A percentile compares a stretch with the other conserved stretches of the same genome.
Evolutionary conservation across 495 filamentous ascomycete genomes (phyloP).

Genomic region (Ramalina intermedia): DNA sequence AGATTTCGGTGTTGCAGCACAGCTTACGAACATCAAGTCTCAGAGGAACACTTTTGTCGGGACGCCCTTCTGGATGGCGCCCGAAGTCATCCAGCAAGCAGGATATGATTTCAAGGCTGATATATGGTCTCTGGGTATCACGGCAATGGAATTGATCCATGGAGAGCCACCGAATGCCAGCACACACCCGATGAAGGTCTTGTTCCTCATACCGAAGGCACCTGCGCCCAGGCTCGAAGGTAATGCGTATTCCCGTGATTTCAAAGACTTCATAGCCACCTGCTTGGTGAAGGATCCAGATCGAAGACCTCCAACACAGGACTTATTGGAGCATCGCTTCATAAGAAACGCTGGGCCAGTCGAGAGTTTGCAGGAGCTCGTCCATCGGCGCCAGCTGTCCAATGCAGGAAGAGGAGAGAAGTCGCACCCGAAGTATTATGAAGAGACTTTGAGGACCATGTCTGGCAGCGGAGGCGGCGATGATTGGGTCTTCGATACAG

Average conservation of each 20-base stretch:
- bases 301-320: constrained; percentile 67
- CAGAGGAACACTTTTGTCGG: constrained; percentile 98
- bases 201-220: constrained; percentile 94
- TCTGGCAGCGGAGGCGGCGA: constrained; percentile 56
- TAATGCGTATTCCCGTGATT: constrained; percentile 66
- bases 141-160: constrained; percentile 82
- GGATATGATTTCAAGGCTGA: constrained; percentile 97
- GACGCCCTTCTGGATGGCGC: constrained; percentile 99
- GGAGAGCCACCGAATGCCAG: constrained; percentile 87
- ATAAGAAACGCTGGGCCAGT: constrained; percentile 73
- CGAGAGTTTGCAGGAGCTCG: constrained; percentile 72
- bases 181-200: constrained; percentile 93
- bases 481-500: constrained; percentile 96
- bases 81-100: constrained; percentile 92
- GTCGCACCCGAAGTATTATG: constrained; percentile 64
- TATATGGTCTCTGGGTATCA: constrained; percentile 95
- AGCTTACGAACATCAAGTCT: constrained; percentile 94
- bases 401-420: constrained; percentile 49
- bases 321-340: constrained; percentile 82
- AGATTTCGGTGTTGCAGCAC: constrained; percentile 94
- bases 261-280: constrained; percentile 83
- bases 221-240: constrained; percentile 77
- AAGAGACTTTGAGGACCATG: constrained; percentile 74
- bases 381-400: constrained; percentile 68
- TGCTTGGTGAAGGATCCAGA: constrained; percentile 88